These are phyloP conservation scores for Ascochyta viciae-villosae DNA, from an alignment of 2,329 filamentous ascomycete species.

Conservation along the genomic window DNA sequence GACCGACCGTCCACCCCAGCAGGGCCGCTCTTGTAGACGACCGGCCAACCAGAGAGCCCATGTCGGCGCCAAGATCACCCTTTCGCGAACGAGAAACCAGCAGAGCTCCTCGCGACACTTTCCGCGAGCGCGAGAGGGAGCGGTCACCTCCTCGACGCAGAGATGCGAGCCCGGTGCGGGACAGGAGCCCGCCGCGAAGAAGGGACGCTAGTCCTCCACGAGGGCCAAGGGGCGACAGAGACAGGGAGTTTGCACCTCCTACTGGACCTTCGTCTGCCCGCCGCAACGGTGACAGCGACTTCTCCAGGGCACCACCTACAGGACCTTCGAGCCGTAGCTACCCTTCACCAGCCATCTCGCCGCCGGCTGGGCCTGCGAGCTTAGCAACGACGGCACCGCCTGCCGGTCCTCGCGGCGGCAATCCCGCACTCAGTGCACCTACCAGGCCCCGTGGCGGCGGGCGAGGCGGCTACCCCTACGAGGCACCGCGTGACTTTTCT, in stretches of 20 bases:
- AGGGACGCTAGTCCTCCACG: constrained; percentile 46
- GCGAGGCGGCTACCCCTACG: constrained; percentile 51
- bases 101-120: constrained; percentile 25
- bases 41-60: constrained; percentile 33
- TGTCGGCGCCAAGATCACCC: constrained; percentile 44
- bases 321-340: constrained; percentile 48
- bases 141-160: constrained; percentile 47
- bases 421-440: constrained; percentile 50
- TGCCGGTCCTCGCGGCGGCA: constrained; percentile 43
- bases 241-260: constrained; percentile 48
- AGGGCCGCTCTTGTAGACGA: constrained; percentile 53
- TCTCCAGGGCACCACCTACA: constrained; percentile 48
- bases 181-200: constrained; percentile 45
- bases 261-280: constrained; percentile 46
- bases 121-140: constrained; percentile 37
- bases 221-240: constrained; percentile 43
- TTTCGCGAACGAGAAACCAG: constrained; percentile 44
- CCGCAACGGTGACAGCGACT: constrained; percentile 47
- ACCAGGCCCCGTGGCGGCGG: constrained; percentile 51
- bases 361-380: constrained; percentile 48
- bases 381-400: constrained; percentile 42
- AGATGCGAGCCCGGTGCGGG: constrained; percentile 37
- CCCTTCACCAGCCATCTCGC: constrained; percentile 49
- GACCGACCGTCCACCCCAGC: constrained; percentile 60
- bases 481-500: constrained; percentile 46